Percentiles rank a stretch among this genome's conserved stretches.
Evolutionary conservation across 2,329 filamentous ascomycete species (phyloP).

Genomic region (Cadophora sp.): DNA sequence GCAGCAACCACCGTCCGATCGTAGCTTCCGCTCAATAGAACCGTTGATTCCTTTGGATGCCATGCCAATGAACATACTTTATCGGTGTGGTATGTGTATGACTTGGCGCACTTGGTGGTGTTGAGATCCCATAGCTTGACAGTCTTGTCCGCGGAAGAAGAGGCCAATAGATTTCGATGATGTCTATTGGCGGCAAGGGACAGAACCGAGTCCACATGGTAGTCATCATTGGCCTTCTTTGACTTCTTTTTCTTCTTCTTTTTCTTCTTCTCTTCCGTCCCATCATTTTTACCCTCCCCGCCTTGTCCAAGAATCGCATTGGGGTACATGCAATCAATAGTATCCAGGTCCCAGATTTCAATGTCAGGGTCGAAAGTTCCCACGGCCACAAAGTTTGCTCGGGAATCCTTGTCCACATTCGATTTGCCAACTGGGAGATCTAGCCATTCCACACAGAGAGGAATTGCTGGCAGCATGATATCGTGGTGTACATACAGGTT

Average conservation of each 20-base stretch:
- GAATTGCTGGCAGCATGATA: slow-evolving; percentile 97
- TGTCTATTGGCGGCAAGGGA: slow-evolving; percentile 90
- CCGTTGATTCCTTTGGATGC: slow-evolving; percentile 86
- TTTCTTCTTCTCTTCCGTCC: slow-evolving; percentile 63
- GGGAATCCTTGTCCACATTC: slow-evolving; percentile 64
- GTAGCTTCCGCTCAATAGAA: slow-evolving; percentile 91
- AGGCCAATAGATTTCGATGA: slow-evolving; percentile 93
- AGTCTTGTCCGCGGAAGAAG: slow-evolving; percentile 94
- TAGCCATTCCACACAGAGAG: slow-evolving; percentile 94
- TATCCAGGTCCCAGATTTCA: slow-evolving; percentile 96
- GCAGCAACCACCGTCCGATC: slow-evolving; percentile 93
- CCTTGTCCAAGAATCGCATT: slow-evolving; percentile 92
- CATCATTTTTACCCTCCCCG: slow-evolving; percentile 53
- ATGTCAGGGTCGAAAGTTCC: slow-evolving; percentile 99
- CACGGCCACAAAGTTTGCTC: slow-evolving; percentile 91
- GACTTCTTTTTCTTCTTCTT: slow-evolving; percentile 93
- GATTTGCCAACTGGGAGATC: slow-evolving; percentile 85
- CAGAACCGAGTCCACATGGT: slow-evolving; percentile 93
- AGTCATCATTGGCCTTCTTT: slow-evolving; percentile 86
- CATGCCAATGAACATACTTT: slow-evolving; percentile 97
- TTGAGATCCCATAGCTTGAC: slow-evolving; percentile 98
- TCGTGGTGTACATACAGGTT: slow-evolving; percentile 99
- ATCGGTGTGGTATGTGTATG: slow-evolving; percentile 94
- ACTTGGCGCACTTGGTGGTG: slow-evolving; percentile 91
- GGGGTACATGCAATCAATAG: slow-evolving; percentile 97